Evolutionary conservation across 106 monocot genomes (phyloP), one percentile per base, ranked within the genome.

Genomic region (Acorus gramineus): DNA sequence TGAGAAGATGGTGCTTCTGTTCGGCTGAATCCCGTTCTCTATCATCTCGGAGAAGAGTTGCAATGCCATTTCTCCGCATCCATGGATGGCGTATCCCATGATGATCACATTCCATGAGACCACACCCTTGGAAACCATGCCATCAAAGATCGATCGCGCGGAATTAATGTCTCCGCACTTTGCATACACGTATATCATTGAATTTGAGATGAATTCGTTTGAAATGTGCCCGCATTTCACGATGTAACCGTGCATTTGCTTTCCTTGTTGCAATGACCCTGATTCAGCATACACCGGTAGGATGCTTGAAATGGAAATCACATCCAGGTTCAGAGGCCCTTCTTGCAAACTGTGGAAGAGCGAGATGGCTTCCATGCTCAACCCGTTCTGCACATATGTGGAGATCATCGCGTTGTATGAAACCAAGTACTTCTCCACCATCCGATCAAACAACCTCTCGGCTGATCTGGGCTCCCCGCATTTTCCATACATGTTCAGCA

Each of bases 21-120:
- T 85, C 45, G 95, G 90, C 52, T 69, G 28, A 50, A 78, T 51
- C 7, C 75, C 76, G 3, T 44, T 13, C 58, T 42, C 53, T 65
- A 78, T 82, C 90, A 87, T 90, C 52, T 74, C 56, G 6, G 74
- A 69, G 62, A 90, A 90, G 49, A 87, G 52, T 7, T 87, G 66
- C 44, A 90, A 52, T 56, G 90, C 87, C 49, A 47, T 55, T 8
- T 67, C 75, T 6, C 82, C 90, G 2, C 80, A 69, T 46, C 90
- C 87, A 55, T 91, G 95, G 68, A 96, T 78, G 5, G 76, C 90
- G 71, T 81, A 85, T 10, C 75, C 87, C 78, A 96, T 87, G 9
- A 91, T 76, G n/a, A 96, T 77, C 47, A 83, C 64, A 65, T 96
- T 96, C 95, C 95, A 96, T 59, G 87, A 79, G 2, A 90, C 67